Evolutionary conservation across 768 basidiomycete species (phyloP), one percentile per base, ranked within the genome.

Genomic region (Hygrophoropsis aurantiaca): DNA sequence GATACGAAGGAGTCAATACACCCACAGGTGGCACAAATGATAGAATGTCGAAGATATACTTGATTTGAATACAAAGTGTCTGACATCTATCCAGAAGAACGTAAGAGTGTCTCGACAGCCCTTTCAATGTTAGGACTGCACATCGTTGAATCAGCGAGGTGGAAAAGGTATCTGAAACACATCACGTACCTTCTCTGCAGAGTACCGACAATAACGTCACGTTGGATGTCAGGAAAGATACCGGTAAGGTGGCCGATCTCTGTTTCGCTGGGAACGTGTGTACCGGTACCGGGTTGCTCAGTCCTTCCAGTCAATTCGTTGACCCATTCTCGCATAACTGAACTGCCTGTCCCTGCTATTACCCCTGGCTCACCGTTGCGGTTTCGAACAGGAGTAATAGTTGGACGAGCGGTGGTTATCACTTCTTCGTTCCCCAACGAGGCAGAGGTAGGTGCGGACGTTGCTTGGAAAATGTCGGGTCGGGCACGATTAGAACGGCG

Each of bases 151-250:
- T 46, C 27, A 50, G 47, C 15, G 35, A 39, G 54, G 40, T 13
- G 25, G 18, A 27, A 21, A 26, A 38, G 13, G 5, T 19, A 9
- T 30, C 27, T 6, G 23, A 55, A 47, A 54, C 44, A 49, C 53
- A 39, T 24, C 26, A 52, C 80, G 58, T 58, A 91, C 92, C 87
- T 94, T 63, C 87, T 71, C 61, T 94, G 91, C 32, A 97, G 68
- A 10, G 91, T 85, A 18, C 78, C 79, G 2, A 93, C 76, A 9
- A 94, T 71, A 19, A 81, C 76, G 42, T 90, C 86, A 40, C 90
- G 74, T 30, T 79, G 77, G 23, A 89, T 59, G 59, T 87, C 80
- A 18, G 93, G 92, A 61, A 97, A 97, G 87, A 97, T 93, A 40
- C 68, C 75, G 38, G 80, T 78, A 44, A 94, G 57, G 39, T 88